Percentiles rank a stretch among this genome's conserved stretches.
phyloP scores from a whole-genome alignment of 1,284 basidiomycete genomes.

The Cutaneotrichosporon cutaneum region DNA sequence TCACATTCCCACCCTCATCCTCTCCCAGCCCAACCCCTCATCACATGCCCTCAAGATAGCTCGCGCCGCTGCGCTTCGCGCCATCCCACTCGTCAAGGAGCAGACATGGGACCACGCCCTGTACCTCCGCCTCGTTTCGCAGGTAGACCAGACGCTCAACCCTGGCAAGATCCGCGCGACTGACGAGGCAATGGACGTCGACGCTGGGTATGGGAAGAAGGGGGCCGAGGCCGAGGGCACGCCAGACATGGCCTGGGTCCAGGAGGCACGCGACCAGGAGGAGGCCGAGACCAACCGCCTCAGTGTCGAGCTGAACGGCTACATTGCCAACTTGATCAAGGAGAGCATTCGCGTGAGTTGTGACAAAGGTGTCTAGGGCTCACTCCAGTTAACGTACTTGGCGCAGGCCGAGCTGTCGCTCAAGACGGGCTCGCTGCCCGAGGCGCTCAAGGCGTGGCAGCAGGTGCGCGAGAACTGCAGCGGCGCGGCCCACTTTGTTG shows the following conservation, averaged over 20 bases:
- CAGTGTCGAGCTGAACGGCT: conserved; percentile 45
- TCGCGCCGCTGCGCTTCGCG: conserved; percentile 29
- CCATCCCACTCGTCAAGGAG: conserved; percentile 35
- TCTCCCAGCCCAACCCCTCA: conserved; percentile 18
- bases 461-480: conserved; percentile 40
- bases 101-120: conserved; percentile 31
- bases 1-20: conserved; percentile 30
- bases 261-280: conserved; percentile 25
- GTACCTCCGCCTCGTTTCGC: conserved; percentile 23
- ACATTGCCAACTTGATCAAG: conserved; percentile 50
- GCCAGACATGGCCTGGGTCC: conserved; percentile 40
- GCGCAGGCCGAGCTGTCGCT: conserved; percentile 40
- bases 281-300: conserved; percentile 37
- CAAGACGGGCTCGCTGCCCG: conserved; percentile 32
- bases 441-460: conserved; percentile 35
- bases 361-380: background rate
- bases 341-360: conserved; percentile 47
- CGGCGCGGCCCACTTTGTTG: conserved; percentile 41
- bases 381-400: conserved; percentile 44
- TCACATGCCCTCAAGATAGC: conserved; percentile 28
- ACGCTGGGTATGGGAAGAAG: conserved; percentile 8
- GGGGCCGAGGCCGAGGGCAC: conserved; percentile 27
- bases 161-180: conserved; percentile 3
- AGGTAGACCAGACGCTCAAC: conserved; percentile 17
- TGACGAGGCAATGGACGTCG: conserved; percentile 28